Base-by-base conservation (phyloP, 228 moss, liverwort and hornwort genomes). In the Sphagnum fallax region DNA sequence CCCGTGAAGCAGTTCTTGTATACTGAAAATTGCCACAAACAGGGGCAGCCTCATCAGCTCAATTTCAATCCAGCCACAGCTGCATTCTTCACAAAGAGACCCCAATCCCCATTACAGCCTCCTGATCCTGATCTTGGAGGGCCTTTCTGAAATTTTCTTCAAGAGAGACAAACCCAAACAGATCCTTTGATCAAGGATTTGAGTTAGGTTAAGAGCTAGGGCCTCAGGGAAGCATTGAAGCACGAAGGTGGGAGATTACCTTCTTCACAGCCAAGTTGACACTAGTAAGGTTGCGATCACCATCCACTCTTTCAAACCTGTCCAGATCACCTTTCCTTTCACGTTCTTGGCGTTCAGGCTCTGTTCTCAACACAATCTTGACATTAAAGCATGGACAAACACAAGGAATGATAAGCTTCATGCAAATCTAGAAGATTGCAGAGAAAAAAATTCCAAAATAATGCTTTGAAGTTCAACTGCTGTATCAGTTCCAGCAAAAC, bases 261-360 rank as follows among this genome's bases (percentile, higher is more conserved):
- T 98, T 98, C 84, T 98, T 98, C 60, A 98, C 94, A 51, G 94
- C 98, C 78, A 98, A 77, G 57, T 86, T 80, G 75, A 83, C 73
- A 50, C 92, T 78, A 58, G 94, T 94, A 72, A 92, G 88, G 74
- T 87, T 90, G 49, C 94, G 88, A 52, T 90, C 90, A 77, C 98
- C 94, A 77, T 89, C 92, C 32, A 98, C 80, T 70, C 98, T 85
- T 82, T 98, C 98, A 73, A 98, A 98, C 76, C 77, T 92, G 75
- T 98, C 98, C 47, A 98, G 87, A 66, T 98, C 98, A 67, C 98
- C 94, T 75, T 98, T 98, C 70, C 94, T 90, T 75, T 98, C 94
- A 49, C 98, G 90, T 72, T 94, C 98, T 53, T 78, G 79, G 50
- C 98, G 89, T 87, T 98, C 98, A 52, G 63, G 71, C 82, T 94